Conservation (phyloP, 305 asterid genomes). For the Withania somnifera region DNA sequence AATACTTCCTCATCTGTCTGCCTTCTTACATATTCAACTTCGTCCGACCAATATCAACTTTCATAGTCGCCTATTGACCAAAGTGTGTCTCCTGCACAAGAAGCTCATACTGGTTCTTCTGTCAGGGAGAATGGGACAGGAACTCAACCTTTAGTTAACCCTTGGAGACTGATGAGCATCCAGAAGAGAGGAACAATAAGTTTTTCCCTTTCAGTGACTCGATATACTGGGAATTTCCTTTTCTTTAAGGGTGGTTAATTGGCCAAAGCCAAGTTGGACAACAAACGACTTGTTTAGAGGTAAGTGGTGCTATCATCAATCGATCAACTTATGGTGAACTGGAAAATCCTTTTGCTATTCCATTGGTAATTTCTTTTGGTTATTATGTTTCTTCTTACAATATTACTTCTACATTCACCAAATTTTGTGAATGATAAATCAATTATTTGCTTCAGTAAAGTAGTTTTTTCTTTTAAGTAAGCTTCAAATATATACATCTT, state of each 20-base stretch:
- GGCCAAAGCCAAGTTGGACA: conserved; percentile 98
- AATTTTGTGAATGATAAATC: too few species aligned
- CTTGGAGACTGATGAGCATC: conserved; percentile 63
- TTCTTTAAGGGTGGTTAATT: conserved; percentile 92
- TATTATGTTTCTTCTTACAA: too few species aligned
- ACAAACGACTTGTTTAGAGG: too few species aligned
- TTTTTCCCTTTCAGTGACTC: conserved; percentile 73
- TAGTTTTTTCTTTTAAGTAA: too few species aligned
- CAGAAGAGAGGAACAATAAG: conserved; percentile 57
- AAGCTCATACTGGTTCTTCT: conserved; percentile 38
- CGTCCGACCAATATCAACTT: conserved; percentile 82
- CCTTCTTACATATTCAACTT: conserved; percentile 77
- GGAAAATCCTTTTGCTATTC: too few species aligned
- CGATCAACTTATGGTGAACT: too few species aligned
- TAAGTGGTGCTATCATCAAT: too few species aligned
- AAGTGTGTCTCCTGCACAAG: conserved; percentile 37
- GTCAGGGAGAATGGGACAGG: conserved; percentile 33
- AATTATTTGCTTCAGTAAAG: too few species aligned
- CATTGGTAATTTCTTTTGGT: too few species aligned
- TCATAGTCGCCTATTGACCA: conserved; percentile 66
- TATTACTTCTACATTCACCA: too few species aligned
- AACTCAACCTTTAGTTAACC: conserved; percentile 39
- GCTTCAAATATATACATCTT: too few species aligned
- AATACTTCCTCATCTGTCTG: conserved; percentile 69
- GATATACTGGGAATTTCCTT: conserved; percentile 84